Conservation (phyloP, 2,329 filamentous ascomycete species). For the Xylariaceae sp. region DNA sequence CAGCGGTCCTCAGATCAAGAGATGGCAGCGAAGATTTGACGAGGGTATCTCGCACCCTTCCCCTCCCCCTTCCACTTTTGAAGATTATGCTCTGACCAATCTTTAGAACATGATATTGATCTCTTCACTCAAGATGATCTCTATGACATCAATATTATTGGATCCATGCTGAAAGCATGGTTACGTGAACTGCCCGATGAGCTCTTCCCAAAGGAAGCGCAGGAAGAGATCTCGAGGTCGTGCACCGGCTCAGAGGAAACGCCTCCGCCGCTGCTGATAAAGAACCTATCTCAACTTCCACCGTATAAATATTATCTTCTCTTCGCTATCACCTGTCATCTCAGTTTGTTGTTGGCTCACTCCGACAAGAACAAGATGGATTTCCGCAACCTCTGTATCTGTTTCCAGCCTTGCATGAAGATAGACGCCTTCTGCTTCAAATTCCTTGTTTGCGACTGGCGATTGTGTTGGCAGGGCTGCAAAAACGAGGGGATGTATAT, state of each 20-base stretch:
- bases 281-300: conserved; percentile 89
- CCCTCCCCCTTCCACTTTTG: not conserved
- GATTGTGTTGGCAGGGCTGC: conserved; percentile 95
- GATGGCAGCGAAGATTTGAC: conserved; percentile 90
- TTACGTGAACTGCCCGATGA: conserved; percentile 92
- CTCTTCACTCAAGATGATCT: conserved; percentile 83
- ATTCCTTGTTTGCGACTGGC: conserved; percentile 92
- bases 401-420: conserved; percentile 95
- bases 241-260: conserved; percentile 77
- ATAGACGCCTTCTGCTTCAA: conserved; percentile 95
- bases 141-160: conserved; percentile 95
- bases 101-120: conserved; percentile 77
- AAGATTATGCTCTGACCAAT: conserved; percentile 19
- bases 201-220: conserved; percentile 80
- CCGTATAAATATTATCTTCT: conserved; percentile 97
- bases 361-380: conserved; percentile 98
- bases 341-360: conserved; percentile 86
- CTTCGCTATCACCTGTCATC: conserved; percentile 94
- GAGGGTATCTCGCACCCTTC: conserved; percentile 54
- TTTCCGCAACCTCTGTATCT: conserved; percentile 91
- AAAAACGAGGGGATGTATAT: conserved; percentile 82
- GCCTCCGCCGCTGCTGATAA: conserved; percentile 74
- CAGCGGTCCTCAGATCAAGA: conserved; percentile 84
- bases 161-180: conserved; percentile 96
- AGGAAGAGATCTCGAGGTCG: conserved; percentile 76